Base-by-base conservation (phyloP, 768 basidiomycete genomes). In the Auriscalpium vulgare region DNA sequence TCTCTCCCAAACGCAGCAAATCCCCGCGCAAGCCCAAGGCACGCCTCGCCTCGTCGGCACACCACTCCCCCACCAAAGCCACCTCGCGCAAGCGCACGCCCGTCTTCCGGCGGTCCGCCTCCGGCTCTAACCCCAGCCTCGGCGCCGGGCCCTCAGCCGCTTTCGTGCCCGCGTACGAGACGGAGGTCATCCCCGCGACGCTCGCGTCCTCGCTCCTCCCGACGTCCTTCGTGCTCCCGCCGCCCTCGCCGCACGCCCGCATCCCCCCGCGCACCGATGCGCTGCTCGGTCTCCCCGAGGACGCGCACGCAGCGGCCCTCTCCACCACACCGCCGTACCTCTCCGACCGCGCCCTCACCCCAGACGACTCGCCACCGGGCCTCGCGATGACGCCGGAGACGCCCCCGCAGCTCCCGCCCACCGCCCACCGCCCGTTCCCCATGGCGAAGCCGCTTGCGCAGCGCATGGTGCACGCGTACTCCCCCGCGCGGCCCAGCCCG, bases 381-480 rank as follows among this genome's bases (percentile, higher is more conserved):
- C 16, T 49, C 21, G 6, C 51, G n/a, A 49, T 13, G 5, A 37
- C 60, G 64, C 6, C 71, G 1, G n/a, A 47, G 16, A 47, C 46
- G 35, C 53, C 35, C 9, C 43, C 57, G 17, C 50, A 54, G 8
- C 44, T 70, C 35, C 65, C 74, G 11, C 68, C 71, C 16, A 59
- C 68, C 8, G 59, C 61, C n/a, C 72, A 69, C 29, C 74, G 68
- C n/a, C 74, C 79, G 1, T 88, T 86, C 71, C 86, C 86, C 0
- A 71, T 85, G 47, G 85, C 87, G 2, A 90, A 87, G 63, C 87
- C 88, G 10, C 72, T 84, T 50, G 84, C 80, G 2, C 70, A 75
- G 53, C 81, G 78, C 54, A 87, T 88, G 84, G 75, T 80, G 4
- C 89, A 92, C 59, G 87, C 88, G 0, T 92, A 91, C 59, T 91